Evolutionary conservation across 192 early-diverging fungal species (phyloP).

Genomic region (Mortierella claussenii): DNA sequence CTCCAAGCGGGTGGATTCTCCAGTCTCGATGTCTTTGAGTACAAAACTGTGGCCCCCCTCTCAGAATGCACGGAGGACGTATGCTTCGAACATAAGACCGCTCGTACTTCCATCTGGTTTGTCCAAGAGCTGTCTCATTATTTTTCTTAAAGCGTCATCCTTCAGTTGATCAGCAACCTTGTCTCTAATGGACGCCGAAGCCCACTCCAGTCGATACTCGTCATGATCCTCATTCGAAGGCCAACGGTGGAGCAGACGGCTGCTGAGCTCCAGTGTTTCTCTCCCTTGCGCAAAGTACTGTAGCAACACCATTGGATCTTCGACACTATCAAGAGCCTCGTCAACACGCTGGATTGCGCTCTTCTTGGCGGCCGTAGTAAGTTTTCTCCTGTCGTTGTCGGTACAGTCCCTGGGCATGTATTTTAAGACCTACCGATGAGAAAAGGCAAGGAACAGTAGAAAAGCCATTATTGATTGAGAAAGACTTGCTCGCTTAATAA

Average conservation of each 20-base stretch:
- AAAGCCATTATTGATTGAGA: too few relatives aligned
- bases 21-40: constrained; percentile 1
- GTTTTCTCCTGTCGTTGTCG: too few relatives aligned
- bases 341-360: background rate
- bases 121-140: background rate
- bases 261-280: constrained; percentile 3
- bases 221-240: constrained; percentile 13
- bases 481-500: too few relatives aligned
- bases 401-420: too few relatives aligned
- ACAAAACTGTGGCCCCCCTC: constrained; percentile 24
- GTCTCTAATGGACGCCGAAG: background rate
- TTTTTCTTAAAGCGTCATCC: background rate
- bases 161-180: background rate
- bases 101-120: background rate
- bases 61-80: constrained; percentile 18
- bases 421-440: too few relatives aligned
- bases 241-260: constrained; percentile 36
- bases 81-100: constrained; percentile 36
- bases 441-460: too few relatives aligned
- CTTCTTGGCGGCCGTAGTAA: background rate
- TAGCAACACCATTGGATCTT: constrained; percentile 13
- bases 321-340: constrained; percentile 7
- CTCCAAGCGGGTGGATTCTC: background rate
- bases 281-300: constrained; percentile 19
- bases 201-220: background rate